phyloP scores from a whole-genome alignment of 2,329 filamentous ascomycete species.

The Monosporascus sp. region DNA sequence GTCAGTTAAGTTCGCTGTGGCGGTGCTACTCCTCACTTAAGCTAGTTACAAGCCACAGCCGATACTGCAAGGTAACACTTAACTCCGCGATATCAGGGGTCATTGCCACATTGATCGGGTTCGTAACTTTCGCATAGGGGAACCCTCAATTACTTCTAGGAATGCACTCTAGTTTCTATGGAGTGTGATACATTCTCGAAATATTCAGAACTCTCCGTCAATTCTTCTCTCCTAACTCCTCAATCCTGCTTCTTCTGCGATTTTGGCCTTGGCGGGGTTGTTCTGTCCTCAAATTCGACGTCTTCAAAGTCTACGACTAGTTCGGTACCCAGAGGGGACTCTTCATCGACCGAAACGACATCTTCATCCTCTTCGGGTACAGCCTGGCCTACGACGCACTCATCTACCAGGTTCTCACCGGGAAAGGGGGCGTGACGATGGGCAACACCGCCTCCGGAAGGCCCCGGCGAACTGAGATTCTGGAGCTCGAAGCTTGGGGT shows the following conservation, averaged over 20 bases:
- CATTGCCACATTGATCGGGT: neutral
- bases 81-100: neutral
- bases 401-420: conserved; percentile 24
- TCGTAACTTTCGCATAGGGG: neutral
- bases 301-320: conserved; percentile 3
- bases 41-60: too few species aligned
- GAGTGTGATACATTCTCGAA: neutral
- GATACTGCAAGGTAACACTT: too few species aligned
- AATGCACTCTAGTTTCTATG: neutral
- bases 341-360: conserved; percentile 7
- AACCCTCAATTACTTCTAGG: neutral
- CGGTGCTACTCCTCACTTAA: neutral
- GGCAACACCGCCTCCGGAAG: conserved; percentile 12
- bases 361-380: conserved; percentile 30
- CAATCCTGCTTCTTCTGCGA: neutral
- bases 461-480: conserved; percentile 9
- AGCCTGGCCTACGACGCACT: conserved; percentile 33
- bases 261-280: neutral
- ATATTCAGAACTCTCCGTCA: neutral
- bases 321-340: neutral
- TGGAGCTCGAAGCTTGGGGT: conserved; percentile 8
- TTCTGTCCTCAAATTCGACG: conserved; percentile 1
- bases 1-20: neutral
- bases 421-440: conserved; percentile 15
- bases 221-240: neutral